Evolutionary conservation across 768 basidiomycete species (phyloP).

Genomic region (Trametes meyenii): DNA sequence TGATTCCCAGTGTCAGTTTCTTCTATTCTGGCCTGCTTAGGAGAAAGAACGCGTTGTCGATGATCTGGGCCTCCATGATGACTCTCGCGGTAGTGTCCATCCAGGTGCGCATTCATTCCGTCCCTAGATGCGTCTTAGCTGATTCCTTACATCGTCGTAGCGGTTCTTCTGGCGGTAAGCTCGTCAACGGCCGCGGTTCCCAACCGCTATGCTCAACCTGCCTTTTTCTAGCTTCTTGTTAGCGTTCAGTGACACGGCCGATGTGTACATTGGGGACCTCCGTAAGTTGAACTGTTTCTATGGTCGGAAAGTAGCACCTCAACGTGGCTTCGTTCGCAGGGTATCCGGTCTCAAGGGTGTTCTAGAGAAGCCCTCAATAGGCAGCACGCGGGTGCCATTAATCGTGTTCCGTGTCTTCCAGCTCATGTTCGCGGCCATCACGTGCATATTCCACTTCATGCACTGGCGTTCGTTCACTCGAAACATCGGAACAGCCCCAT

Average conservation of each 20-base stretch:
- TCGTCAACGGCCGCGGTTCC: neutral
- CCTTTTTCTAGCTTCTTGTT: slow-evolving; percentile 59
- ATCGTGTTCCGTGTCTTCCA: slow-evolving; percentile 86
- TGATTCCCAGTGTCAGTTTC: slow-evolving; percentile 72
- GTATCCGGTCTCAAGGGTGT: slow-evolving; percentile 82
- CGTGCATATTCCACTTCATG: slow-evolving; percentile 46
- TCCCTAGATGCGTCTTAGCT: neutral
- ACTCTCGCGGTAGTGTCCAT: slow-evolving; percentile 80
- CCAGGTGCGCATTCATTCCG: slow-evolving; percentile 52
- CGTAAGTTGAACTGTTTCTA: slow-evolving; percentile 45
- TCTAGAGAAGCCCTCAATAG: slow-evolving; percentile 72
- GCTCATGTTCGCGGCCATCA: slow-evolving; percentile 89
- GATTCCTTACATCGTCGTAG: slow-evolving; percentile 43
- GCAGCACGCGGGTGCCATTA: slow-evolving; percentile 68
- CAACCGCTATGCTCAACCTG: neutral
- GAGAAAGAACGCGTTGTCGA: slow-evolving; percentile 90
- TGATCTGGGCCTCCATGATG: slow-evolving; percentile 83
- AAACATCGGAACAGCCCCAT: slow-evolving; percentile 59
- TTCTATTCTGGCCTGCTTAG: slow-evolving; percentile 92
- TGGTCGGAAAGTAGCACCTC: neutral
- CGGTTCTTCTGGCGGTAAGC: slow-evolving; percentile 93
- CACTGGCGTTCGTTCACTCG: neutral
- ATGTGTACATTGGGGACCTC: slow-evolving; percentile 83
- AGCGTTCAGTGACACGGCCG: slow-evolving; percentile 72
- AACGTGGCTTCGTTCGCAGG: slow-evolving; percentile 39